Evolutionary conservation across 192 early-diverging fungal species (phyloP), one percentile per base, ranked within the genome.

Genomic region (Coemansia sp.): DNA sequence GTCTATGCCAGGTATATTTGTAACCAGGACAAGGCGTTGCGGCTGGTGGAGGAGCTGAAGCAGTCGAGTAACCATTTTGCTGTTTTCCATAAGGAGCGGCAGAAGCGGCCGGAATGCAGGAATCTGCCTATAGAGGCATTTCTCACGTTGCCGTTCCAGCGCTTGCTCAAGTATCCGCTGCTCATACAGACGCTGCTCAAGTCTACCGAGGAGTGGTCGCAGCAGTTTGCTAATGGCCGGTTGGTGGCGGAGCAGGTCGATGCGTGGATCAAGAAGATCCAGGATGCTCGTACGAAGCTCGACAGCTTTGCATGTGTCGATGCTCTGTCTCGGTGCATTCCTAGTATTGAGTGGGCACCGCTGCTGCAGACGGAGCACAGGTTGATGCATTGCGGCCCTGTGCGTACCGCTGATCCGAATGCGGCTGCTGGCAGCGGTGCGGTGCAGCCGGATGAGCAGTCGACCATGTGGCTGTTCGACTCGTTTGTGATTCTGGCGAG

Each of bases 151-250:
- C 84, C 84, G 46, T 84, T 86, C 67, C 84, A 86, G 69, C 78
- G 84, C n/a, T 69, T 86, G 62, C 76, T 84, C 20, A 83, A 86
- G 65, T 86, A 86, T 60, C 84, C 84, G 59, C 64, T 86, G 42
- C 72, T 86, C 16, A 70, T 86, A 42, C 74, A 65, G 58, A 83
- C 85, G 30, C 68, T 86, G 56, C 69, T 86, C 13, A 65, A 57
- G 9, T 60, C 70, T 16, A 86, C 83, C 28, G 75, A 68, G 9
- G 70, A 71, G 18, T 69, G 71, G 63, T 60, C 67, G 67, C 67
- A 68, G 51, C 69, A 78, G 55, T 60, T 62, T 23, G 75, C 75
- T 5, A 67, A 69, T 23, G 75, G 70, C 16, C 55, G 65, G 6
- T 29, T 32, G 51, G 75, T 72, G 8, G 75, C 70, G 18, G 75